A percentile compares a stretch with the other conserved stretches of the same genome.
These are phyloP conservation scores for Termitomyces sp. DNA, from an alignment of 768 basidiomycete genomes.

Conservation along the genomic window DNA sequence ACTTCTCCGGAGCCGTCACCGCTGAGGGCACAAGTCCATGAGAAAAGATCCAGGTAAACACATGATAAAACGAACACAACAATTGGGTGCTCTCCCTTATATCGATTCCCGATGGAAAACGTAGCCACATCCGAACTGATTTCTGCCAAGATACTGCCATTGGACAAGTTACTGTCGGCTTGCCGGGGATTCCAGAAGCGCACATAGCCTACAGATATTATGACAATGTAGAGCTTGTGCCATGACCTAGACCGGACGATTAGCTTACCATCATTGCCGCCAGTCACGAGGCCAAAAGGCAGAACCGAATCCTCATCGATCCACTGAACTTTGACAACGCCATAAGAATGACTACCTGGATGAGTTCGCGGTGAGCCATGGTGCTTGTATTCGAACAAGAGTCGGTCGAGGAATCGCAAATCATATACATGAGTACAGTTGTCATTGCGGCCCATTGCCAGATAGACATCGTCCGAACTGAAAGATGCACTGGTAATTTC, in stretches of 20 bases:
- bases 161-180: slow-evolving; percentile 28
- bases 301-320: slow-evolving; percentile 31
- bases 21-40: slow-evolving; percentile 18
- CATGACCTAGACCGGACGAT: not conserved
- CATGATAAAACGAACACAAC: slow-evolving; percentile 43
- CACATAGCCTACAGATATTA: slow-evolving; percentile 48
- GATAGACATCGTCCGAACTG: slow-evolving; percentile 55
- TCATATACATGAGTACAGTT: slow-evolving; percentile 61
- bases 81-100: slow-evolving; percentile 45
- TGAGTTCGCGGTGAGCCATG: slow-evolving; percentile 24
- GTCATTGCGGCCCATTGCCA: slow-evolving; percentile 57
- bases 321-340: slow-evolving; percentile 51
- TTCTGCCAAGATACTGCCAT: slow-evolving; percentile 47
- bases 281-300: slow-evolving; percentile 46
- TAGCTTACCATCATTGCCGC: slow-evolving; percentile 56
- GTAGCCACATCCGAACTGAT: slow-evolving; percentile 50
- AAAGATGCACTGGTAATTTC: slow-evolving; percentile 47
- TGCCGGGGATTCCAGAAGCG: slow-evolving; percentile 57
- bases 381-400: slow-evolving; percentile 47
- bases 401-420: slow-evolving; percentile 40
- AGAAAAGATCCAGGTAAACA: not conserved
- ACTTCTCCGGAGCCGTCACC: slow-evolving; percentile 46
- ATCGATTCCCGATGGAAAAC: slow-evolving; percentile 55
- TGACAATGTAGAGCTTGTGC: slow-evolving; percentile 1
- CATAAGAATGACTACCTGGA: slow-evolving; percentile 31